Evolutionary conservation across 2,329 filamentous ascomycete species (phyloP), one percentile per base, ranked within the genome.

Genomic region (Aquanectria penicillioides): DNA sequence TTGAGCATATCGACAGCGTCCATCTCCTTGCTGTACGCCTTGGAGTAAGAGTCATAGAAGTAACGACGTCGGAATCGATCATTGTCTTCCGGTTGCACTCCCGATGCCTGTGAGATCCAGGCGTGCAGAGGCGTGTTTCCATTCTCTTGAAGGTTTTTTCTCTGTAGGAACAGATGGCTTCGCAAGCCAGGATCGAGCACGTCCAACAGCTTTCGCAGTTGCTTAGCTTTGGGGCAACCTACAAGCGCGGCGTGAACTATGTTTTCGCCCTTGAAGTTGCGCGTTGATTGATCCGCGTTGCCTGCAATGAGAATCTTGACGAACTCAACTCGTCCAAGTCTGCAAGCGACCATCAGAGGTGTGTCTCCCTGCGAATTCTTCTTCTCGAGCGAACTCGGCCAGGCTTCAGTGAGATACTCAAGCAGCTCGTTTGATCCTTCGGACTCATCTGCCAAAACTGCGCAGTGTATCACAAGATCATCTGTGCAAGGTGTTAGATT

Each of bases 211-310:
- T 72, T 61, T 9, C 78, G 73, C 15, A 86, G 73, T 51, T 73
- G 67, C 2, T 71, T 61, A 6, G 70, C 71, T 4, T 66, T 70
- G 10, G 78, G 78, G 3, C 59, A 67, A 20, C 65, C 69, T 4
- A 57, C 51, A 10, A 79, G 68, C 6, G 88, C 79, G 3, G 81
- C 77, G 69, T 96, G 92, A 2, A 94, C 62, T 13, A 94, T 77
- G 66, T 94, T 96, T 64, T 85, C 81, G 10, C 86, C 86, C 3
- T 76, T 71, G 9, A 75, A 76, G 69, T 92, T 88, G 20, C 87
- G 87, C 28, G 77, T 77, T 1, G 86, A 85, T 69, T 92, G 88
- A 69, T 95, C 86, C 2, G 91, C 90, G 3, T 90, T 91, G 22
- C 84, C 85, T 1, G 82, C 78, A 47, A 94, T 81, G 29, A 97